Percentiles rank a stretch among this genome's conserved stretches.
phyloP scores from a whole-genome alignment of 2,329 filamentous ascomycete species.

The Pseudogymnoascus sp. region DNA sequence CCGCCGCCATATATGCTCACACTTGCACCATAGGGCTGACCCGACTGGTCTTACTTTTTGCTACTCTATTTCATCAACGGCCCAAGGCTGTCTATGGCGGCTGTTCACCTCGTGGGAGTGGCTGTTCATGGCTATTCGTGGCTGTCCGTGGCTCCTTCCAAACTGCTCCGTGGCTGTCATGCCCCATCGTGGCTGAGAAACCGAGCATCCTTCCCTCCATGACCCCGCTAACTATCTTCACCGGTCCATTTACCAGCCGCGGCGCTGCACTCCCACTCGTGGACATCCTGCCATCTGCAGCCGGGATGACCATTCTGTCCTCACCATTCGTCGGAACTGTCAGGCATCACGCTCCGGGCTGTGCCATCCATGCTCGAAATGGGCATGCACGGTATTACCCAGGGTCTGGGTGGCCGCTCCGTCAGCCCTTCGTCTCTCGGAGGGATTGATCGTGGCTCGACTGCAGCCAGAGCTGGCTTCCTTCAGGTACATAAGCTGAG shows the following conservation, averaged over 20 bases:
- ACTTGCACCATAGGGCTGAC: neutral
- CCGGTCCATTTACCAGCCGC: neutral
- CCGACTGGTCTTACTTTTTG: neutral
- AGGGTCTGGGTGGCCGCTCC: neutral
- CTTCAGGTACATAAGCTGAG: neutral
- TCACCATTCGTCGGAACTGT: neutral
- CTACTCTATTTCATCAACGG: neutral
- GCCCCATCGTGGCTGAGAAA: neutral
- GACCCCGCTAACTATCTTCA: neutral
- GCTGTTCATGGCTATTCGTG: neutral
- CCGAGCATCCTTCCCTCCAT: neutral
- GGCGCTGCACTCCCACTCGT: neutral
- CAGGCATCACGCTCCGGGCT: neutral
- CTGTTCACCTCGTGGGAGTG: neutral
- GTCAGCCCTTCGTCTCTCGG: neutral
- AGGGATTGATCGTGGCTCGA: neutral
- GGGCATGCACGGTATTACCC: neutral
- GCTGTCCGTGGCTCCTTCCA: neutral
- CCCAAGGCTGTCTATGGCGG: neutral
- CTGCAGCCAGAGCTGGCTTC: neutral
- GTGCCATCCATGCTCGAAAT: neutral
- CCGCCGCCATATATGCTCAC: neutral
- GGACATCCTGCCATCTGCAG: neutral
- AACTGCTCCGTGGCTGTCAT: neutral
- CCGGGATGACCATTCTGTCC: neutral